A percentile compares a stretch with the other conserved stretches of the same genome.
Conservation (phyloP, 192 early-diverging fungal species). For the Coemansia javaensis region DNA sequence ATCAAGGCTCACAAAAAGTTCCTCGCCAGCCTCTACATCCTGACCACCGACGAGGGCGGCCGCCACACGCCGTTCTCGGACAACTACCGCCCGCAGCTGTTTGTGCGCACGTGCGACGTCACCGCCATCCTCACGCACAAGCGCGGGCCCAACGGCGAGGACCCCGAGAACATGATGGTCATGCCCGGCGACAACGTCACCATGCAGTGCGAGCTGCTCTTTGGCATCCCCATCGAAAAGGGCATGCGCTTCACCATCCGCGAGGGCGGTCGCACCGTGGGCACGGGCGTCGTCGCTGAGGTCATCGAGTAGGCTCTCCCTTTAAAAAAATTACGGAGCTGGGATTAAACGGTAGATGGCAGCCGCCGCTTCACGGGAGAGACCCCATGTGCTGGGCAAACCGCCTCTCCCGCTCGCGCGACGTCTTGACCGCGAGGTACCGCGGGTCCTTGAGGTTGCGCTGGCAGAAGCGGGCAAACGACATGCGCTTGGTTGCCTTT, state of each 20-base stretch:
- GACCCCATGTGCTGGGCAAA: constrained; percentile 26
- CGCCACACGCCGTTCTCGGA: constrained; percentile 95
- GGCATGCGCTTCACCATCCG: constrained; percentile 96
- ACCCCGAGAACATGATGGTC: constrained; percentile 92
- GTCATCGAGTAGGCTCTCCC: constrained; percentile 71
- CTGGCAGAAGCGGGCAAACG: constrained; percentile 45
- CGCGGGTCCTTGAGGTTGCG: constrained; percentile 30
- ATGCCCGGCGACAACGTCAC: constrained; percentile 97
- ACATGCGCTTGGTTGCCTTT: constrained; percentile 14
- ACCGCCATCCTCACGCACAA: constrained; percentile 78
- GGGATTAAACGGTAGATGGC: too few relatives aligned
- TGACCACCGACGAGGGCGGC: constrained; percentile 97
- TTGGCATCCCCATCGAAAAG: constrained; percentile 84
- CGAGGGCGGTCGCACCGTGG: constrained; percentile 96
- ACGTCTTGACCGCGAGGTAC: constrained; percentile 34
- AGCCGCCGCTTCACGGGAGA: too few relatives aligned
- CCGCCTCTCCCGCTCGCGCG: constrained; percentile 40
- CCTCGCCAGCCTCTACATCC: constrained; percentile 84
- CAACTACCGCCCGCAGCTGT: constrained; percentile 97
- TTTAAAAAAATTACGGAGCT: neutral
- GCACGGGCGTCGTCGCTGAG: constrained; percentile 85
- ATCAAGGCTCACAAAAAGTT: constrained; percentile 96
- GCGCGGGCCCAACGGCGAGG: constrained; percentile 63
- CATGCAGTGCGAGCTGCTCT: constrained; percentile 77
- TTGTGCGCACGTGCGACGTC: constrained; percentile 93